A percentile compares a stretch with the other conserved stretches of the same genome.
These are phyloP conservation scores for Urostyla sp. DNA, from an alignment of 73 alveolate species.

Conservation along the genomic window DNA sequence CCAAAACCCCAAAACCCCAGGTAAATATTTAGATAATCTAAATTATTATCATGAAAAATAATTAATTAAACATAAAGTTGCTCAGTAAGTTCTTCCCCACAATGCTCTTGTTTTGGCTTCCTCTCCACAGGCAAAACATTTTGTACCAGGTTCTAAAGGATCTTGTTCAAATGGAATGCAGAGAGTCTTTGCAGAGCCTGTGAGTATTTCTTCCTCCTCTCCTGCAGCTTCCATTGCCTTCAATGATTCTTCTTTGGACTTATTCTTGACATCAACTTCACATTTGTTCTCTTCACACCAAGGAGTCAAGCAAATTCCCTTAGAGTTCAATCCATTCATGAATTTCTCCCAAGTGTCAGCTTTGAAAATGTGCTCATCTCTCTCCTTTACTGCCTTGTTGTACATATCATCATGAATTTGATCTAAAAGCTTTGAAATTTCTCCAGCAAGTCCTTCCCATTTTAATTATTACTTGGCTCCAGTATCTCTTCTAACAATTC, in stretches of 20 bases:
- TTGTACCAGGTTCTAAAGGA: too few species aligned
- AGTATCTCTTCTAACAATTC: background rate
- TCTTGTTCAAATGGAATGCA: constrained; percentile 92
- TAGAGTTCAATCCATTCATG: constrained; percentile 82
- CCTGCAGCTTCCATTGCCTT: constrained; percentile 63
- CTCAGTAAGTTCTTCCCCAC: constrained; percentile 98
- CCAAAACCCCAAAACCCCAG: constrained; percentile 64
- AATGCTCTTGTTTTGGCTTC: constrained; percentile 84
- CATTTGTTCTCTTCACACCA: constrained; percentile 94
- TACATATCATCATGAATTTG: constrained; percentile 76
- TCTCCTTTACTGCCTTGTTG: constrained; percentile 70
- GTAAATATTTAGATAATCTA: too few species aligned
- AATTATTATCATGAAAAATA: background rate
- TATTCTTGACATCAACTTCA: constrained; percentile 90
- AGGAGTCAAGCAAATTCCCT: constrained; percentile 86
- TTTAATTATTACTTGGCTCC: constrained; percentile 62
- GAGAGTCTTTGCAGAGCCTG: constrained; percentile 96
- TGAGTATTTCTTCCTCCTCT: constrained; percentile 79
- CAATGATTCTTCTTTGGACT: constrained; percentile 77
- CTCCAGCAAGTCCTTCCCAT: constrained; percentile 60
- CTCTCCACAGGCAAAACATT: constrained; percentile 94
- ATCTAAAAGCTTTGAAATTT: constrained; percentile 71
- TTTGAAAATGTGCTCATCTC: constrained; percentile 71
- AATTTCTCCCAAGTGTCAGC: constrained; percentile 82
- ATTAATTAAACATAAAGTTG: too few species aligned